Percentiles rank a stretch among this genome's conserved stretches.
Conservation (phyloP, 2,329 filamentous ascomycete genomes). For the Penicillium sp. region DNA sequence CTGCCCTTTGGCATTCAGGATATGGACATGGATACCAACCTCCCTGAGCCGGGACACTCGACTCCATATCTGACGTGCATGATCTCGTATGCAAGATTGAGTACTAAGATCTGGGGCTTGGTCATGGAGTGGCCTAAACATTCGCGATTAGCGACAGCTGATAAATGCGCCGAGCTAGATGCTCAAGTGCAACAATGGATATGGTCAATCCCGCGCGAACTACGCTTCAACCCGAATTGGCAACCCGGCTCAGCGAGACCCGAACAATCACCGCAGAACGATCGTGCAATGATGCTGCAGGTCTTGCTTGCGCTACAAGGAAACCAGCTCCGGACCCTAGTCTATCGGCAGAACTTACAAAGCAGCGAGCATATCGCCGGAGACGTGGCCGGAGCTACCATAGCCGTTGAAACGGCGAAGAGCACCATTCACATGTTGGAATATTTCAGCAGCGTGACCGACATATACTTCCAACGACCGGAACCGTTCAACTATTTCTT, state of each 20-base stretch:
- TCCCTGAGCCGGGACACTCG: slow-evolving; percentile 47
- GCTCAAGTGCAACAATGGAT: slow-evolving; percentile 51
- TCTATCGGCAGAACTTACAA: slow-evolving; percentile 49
- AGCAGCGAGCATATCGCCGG: slow-evolving; percentile 41
- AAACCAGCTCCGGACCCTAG: slow-evolving; percentile 50
- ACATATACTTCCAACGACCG: slow-evolving; percentile 44
- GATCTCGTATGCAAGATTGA: slow-evolving; percentile 52
- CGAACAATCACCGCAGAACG: slow-evolving; percentile 24
- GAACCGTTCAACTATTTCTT: slow-evolving; percentile 48
- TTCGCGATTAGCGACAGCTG: slow-evolving; percentile 37
- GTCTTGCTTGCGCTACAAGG: slow-evolving; percentile 50
- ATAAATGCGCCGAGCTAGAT: slow-evolving; percentile 46
- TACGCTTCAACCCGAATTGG: slow-evolving; percentile 41
- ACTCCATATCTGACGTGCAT: slow-evolving; percentile 51
- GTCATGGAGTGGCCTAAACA: slow-evolving; percentile 42
- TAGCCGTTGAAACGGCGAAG: slow-evolving; percentile 46
- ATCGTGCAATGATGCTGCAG: slow-evolving; percentile 45
- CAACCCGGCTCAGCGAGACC: slow-evolving; percentile 7
- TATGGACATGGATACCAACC: slow-evolving; percentile 52
- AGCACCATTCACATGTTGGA: slow-evolving; percentile 42
- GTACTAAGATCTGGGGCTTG: slow-evolving; percentile 52
- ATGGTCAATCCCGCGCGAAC: slow-evolving; percentile 47
- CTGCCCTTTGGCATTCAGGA: slow-evolving; percentile 54
- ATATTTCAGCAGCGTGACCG: slow-evolving; percentile 40
- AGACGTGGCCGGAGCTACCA: slow-evolving; percentile 39